Evolutionary conservation across 805 yeast species (phyloP).

Genomic region (Candida alai): DNA sequence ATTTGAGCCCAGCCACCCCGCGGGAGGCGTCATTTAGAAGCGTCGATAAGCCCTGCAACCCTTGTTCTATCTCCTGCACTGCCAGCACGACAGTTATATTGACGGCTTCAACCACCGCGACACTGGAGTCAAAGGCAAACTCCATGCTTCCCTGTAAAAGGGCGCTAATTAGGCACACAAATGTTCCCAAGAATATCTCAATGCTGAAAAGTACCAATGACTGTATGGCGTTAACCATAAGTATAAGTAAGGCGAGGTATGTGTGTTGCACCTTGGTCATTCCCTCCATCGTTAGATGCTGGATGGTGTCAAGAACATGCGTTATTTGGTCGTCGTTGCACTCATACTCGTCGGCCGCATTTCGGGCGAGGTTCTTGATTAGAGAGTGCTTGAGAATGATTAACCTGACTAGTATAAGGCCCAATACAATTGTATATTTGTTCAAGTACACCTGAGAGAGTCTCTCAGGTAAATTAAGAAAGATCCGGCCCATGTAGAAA

Average conservation of each 20-base stretch:
- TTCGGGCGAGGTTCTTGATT: constrained; percentile 30
- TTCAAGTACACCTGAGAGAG: constrained; percentile 67
- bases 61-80: constrained; percentile 63
- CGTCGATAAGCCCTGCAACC: constrained; percentile 56
- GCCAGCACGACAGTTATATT: constrained; percentile 54
- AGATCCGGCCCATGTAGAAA: constrained; percentile 11
- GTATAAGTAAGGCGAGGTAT: constrained; percentile 29
- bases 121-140: constrained; percentile 71
- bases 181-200: constrained; percentile 79
- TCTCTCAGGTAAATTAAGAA: constrained; percentile 47
- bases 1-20: constrained; percentile 25
- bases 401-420: constrained; percentile 58
- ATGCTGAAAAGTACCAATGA: constrained; percentile 58
- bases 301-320: constrained; percentile 7
- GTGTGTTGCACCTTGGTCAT: constrained; percentile 45
- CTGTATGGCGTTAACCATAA: constrained; percentile 55
- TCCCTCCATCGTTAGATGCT: constrained; percentile 31
- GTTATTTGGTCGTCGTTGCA: constrained; percentile 10
- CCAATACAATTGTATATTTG: constrained; percentile 52
- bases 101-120: constrained; percentile 52
- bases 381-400: constrained; percentile 48
- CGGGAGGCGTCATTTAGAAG: constrained; percentile 54
- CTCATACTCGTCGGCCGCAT: constrained; percentile 27
- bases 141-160: constrained; percentile 69
- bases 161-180: constrained; percentile 75